Evolutionary conservation across 2,329 filamentous ascomycete genomes (phyloP), one percentile per base, ranked within the genome.

Genomic region (Trichoderma sp.): DNA sequence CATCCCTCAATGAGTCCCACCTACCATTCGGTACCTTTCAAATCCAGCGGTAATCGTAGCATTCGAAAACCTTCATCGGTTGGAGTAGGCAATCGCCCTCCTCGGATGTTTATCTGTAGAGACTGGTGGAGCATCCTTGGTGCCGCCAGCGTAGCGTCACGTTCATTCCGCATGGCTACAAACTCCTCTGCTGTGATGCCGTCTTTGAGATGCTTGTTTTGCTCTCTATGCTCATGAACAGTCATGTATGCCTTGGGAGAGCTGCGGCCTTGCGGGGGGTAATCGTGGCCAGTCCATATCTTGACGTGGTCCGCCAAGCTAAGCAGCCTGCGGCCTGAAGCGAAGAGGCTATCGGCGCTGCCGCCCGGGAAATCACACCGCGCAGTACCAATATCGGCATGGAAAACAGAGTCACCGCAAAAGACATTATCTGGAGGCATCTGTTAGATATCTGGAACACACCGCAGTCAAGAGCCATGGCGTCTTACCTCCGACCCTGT

Each of bases 241-340:
- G 76, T 85, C 70, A 81, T 75, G 34, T 73, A 84, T 0, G 84
- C 74, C 0, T 79, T 68, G 0, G 83, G 80, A 0, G 70, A 73
- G 0, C 67, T 67, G 4, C 82, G 77, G 0, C 61, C 72, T 1
- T 72, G 73, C 0, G 84, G 83, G 0, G 75, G 75, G 68, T 87
- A 87, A 70, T 87, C 85, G 67, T 87, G 85, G 0, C 85, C 85
- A 0, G 81, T 83, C 80, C 84, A 87, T 53, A 87, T 79, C 58
- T 80, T 83, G 52, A 80, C 78, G 32, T 84, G 72, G 2, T 74
- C 77, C 0, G 81, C 80, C 1, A 87, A 50, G 6, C 70, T 64
- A 0, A 87, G 77, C 0, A 87, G 75, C 52, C 75, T 79, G 67
- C 70, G 78, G 0, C 73, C 80, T 1, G 84, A 86, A 3, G 73